Base-by-base conservation (phyloP, 108 stramenopile species). In the Cyclotella baltica region DNA sequence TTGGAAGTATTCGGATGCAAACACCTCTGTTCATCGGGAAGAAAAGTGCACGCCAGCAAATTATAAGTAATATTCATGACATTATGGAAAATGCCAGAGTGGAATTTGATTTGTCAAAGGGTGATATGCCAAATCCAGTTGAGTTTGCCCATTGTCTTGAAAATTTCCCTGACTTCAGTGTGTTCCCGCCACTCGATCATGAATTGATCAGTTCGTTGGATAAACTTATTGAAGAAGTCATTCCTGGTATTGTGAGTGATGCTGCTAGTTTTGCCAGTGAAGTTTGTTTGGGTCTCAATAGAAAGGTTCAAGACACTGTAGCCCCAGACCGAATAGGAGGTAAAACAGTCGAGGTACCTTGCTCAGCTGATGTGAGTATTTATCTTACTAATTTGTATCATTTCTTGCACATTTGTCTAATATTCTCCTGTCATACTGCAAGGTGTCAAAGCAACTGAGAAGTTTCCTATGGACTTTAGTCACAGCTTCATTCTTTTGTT, bases 11-110 rank as follows among this genome's bases (percentile, higher is more conserved):
- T 2, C 75, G 64, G 0, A 51, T 62, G 13, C 40, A 43, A 43
- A 91, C 90, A 67, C 90, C 90, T 4, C 51, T 72, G 52, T 63
- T 89, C 28, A 88, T 83, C 72, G 92, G 90, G 8, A 81, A 83
- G 38, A 87, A 86, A 46, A 68, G 58, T 0, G 58, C 74, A 4
- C 88, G 88, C 52, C 58, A 85, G 33, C 25, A 58, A 34, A 69
- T 92, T 33, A 30, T 90, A 22, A 50, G 55, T 33, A 68, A 86
- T 11, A 62, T 90, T 34, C 82, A 88, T 22, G 73, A 66, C 33
- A 73, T 88, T 37, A 90, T 90, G 77, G 87, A 86, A 51, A 84
- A 81, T 40, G 84, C 89, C 10, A 80, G 83, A 62, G 75, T 73
- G 1, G 56, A 78, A 38, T 86, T 86, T 70, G 80, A 86, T 62